phyloP scores from a whole-genome alignment of 306 rosid species.

The Sphenostylis stenocarpa region DNA sequence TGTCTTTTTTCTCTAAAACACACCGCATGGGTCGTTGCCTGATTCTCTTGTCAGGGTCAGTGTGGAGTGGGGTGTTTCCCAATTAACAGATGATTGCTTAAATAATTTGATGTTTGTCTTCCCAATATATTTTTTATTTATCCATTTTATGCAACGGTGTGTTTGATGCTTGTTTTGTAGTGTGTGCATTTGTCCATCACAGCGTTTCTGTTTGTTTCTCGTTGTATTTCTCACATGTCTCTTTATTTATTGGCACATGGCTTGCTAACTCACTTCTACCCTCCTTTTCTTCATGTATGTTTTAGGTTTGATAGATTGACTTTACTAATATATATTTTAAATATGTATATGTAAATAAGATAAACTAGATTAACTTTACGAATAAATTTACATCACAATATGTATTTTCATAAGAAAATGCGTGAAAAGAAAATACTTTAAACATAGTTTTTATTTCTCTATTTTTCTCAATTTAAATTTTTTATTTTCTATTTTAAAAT shows the following conservation, averaged over 20 bases:
- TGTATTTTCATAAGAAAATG: too few relatives aligned
- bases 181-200: background rate
- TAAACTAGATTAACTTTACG: too few relatives aligned
- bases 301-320: too few relatives aligned
- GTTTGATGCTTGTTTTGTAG: constrained; percentile 5
- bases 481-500: too few relatives aligned
- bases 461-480: too few relatives aligned
- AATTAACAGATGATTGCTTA: background rate
- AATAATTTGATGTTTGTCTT: background rate
- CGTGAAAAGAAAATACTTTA: too few relatives aligned
- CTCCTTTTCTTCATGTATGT: background rate
- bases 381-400: too few relatives aligned
- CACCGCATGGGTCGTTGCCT: background rate
- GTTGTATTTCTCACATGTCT: constrained; percentile 25
- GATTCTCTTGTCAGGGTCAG: constrained; percentile 10
- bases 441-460: too few relatives aligned
- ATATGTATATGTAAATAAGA: too few relatives aligned
- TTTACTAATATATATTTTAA: too few relatives aligned
- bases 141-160: background rate
- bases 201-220: constrained; percentile 21
- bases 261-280: constrained; percentile 23
- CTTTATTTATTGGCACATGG: constrained; percentile 33
- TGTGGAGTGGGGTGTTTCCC: background rate
- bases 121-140: background rate
- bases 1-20: background rate